Conservation (phyloP, 768 basidiomycete species). For the Hericium rajendrae region DNA sequence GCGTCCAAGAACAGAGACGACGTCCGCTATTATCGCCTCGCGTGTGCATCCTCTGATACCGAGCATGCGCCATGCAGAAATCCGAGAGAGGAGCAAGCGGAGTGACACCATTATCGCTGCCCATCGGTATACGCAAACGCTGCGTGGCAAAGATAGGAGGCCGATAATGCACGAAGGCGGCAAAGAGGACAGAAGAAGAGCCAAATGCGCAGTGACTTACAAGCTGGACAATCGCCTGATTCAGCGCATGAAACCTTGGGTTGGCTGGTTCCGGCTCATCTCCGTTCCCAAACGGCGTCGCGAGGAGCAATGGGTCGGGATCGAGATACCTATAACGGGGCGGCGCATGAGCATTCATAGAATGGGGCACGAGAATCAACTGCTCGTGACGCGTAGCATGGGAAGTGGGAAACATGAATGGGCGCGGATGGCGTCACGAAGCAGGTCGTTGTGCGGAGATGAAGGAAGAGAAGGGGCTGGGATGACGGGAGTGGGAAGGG, state of each 20-base stretch:
- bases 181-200: neutral
- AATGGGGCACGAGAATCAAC: constrained; percentile 5
- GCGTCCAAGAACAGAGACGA: neutral
- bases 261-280: constrained; percentile 46
- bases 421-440: constrained; percentile 4
- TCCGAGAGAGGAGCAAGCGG: neutral
- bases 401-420: neutral
- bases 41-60: neutral
- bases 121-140: neutral
- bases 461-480: constrained; percentile 14
- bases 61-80: neutral
- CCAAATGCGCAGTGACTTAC: constrained; percentile 37
- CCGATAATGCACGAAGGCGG: neutral
- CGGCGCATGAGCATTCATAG: neutral
- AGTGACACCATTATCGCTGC: neutral
- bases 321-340: constrained; percentile 62
- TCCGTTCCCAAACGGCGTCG: constrained; percentile 45
- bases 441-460: constrained; percentile 11
- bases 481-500: constrained; percentile 2
- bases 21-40: too few species aligned
- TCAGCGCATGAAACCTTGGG: constrained; percentile 86
- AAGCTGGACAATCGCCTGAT: constrained; percentile 90
- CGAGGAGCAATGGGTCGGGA: constrained; percentile 85
- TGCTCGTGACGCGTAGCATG: neutral
- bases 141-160: neutral